Conservation (phyloP, 108 stramenopile species). For the Nitzschia putrida region DNA sequence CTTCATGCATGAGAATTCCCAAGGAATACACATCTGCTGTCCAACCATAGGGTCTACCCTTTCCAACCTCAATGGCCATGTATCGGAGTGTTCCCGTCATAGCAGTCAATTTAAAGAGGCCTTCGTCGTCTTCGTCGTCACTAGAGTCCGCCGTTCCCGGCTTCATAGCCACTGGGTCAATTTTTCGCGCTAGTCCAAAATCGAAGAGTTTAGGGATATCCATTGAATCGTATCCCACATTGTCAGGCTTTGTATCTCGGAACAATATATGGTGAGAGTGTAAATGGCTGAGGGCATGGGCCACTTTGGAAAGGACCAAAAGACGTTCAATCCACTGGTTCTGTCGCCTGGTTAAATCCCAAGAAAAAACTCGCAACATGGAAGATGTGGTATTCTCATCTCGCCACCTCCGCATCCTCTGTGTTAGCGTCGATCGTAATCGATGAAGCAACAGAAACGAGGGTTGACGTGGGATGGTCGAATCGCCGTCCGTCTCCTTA, state of each 20-base stretch:
- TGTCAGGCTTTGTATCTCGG: slow-evolving; percentile 29
- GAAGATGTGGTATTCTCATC: slow-evolving; percentile 19
- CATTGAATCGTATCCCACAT: slow-evolving; percentile 24
- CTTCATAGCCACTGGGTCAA: background rate
- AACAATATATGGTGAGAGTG: slow-evolving; percentile 25
- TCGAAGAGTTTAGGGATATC: slow-evolving; percentile 35
- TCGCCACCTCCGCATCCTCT: slow-evolving; percentile 51
- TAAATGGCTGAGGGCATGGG: slow-evolving; percentile 26
- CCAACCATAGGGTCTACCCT: slow-evolving; percentile 24
- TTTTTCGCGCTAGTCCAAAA: slow-evolving; percentile 37
- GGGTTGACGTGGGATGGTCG: slow-evolving; percentile 19
- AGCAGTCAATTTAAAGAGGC: slow-evolving; percentile 11
- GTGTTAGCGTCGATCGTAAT: slow-evolving; percentile 34
- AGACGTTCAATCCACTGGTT: slow-evolving; percentile 25
- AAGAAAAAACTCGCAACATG: background rate
- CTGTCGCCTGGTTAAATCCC: background rate
- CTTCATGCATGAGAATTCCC: slow-evolving; percentile 42
- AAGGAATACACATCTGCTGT: slow-evolving; percentile 61
- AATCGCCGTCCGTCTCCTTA: background rate
- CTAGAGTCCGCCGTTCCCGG: background rate
- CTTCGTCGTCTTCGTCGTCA: slow-evolving; percentile 13
- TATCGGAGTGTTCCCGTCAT: slow-evolving; percentile 27
- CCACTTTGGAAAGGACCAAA: slow-evolving; percentile 16
- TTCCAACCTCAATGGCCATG: slow-evolving; percentile 48
- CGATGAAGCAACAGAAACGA: slow-evolving; percentile 54